phyloP scores from a whole-genome alignment of 1,284 basidiomycete species.

The Fomitopsis schrenkii region DNA sequence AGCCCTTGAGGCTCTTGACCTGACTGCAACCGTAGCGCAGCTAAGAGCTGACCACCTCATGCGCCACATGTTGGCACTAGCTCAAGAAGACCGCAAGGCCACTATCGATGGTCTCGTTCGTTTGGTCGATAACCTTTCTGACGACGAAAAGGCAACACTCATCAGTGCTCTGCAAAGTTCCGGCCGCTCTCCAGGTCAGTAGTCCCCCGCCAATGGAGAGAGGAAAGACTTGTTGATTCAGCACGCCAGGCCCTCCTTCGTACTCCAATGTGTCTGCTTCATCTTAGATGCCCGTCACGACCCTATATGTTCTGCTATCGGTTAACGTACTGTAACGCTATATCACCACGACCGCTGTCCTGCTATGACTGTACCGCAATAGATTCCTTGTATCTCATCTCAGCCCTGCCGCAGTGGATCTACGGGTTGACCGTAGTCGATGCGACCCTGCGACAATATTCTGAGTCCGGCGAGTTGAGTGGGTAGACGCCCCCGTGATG shows the following conservation, averaged over 20 bases:
- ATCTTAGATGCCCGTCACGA: not conserved
- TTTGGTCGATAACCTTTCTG: slow-evolving; percentile 64
- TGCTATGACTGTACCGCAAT: not conserved
- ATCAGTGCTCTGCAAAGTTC: slow-evolving; percentile 57
- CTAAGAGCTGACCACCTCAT: slow-evolving; percentile 64
- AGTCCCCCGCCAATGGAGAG: not conserved
- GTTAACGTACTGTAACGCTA: not conserved
- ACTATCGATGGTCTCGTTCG: slow-evolving; percentile 64
- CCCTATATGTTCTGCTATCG: not conserved
- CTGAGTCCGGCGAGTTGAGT: no score
- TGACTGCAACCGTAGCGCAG: slow-evolving; percentile 54
- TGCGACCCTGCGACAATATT: no score
- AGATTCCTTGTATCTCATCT: not conserved
- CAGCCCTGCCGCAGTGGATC: no score
- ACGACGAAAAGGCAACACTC: slow-evolving; percentile 67
- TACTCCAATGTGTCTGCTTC: slow-evolving; percentile 6
- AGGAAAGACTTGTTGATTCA: not conserved
- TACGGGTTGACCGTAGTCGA: no score
- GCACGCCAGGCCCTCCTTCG: slow-evolving; percentile 3
- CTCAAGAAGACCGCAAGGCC: slow-evolving; percentile 66
- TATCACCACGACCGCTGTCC: not conserved
- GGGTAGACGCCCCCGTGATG: no score
- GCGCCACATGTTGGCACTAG: slow-evolving; percentile 55
- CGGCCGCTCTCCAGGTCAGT: slow-evolving; percentile 48
- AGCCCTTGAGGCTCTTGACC: slow-evolving; percentile 64